Percentiles rank a stretch among this genome's conserved stretches.
phyloP scores from a whole-genome alignment of 2,329 filamentous ascomycete genomes.

The Coleophoma eucalyptorum region DNA sequence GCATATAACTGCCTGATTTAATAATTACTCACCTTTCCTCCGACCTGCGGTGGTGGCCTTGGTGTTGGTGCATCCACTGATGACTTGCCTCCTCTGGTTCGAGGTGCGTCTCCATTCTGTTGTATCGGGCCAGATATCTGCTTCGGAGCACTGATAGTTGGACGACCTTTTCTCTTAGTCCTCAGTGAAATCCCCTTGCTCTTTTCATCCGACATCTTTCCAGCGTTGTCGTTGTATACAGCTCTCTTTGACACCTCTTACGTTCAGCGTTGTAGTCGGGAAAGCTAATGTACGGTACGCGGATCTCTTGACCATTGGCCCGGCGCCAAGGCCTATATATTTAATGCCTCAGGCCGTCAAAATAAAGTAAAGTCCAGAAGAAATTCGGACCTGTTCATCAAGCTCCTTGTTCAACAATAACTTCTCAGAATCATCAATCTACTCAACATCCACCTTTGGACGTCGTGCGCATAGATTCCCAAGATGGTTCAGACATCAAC shows the following conservation, averaged over 20 bases:
- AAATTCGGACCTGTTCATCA: background rate
- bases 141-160: slow-evolving; percentile 56
- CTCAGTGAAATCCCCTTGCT: slow-evolving; percentile 58
- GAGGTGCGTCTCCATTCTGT: slow-evolving; percentile 41
- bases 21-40: slow-evolving; percentile 48
- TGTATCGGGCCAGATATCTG: slow-evolving; percentile 60
- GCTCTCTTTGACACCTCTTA: too few species aligned
- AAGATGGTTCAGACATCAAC: slow-evolving; percentile 47
- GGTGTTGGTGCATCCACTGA: slow-evolving; percentile 33
- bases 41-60: slow-evolving; percentile 45
- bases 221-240: background rate
- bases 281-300: too few species aligned
- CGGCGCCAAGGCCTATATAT: too few species aligned
- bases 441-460: slow-evolving; percentile 7
- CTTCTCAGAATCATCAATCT: background rate
- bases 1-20: background rate
- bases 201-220: slow-evolving; percentile 56
- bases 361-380: background rate
- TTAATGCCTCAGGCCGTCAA: background rate
- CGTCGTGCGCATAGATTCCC: slow-evolving; percentile 9
- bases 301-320: too few species aligned
- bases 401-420: background rate
- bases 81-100: slow-evolving; percentile 29
- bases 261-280: too few species aligned
- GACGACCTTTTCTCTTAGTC: slow-evolving; percentile 58